Base-by-base conservation (phyloP, 345 rosid genomes). In the Syzygium oleosum region DNA sequence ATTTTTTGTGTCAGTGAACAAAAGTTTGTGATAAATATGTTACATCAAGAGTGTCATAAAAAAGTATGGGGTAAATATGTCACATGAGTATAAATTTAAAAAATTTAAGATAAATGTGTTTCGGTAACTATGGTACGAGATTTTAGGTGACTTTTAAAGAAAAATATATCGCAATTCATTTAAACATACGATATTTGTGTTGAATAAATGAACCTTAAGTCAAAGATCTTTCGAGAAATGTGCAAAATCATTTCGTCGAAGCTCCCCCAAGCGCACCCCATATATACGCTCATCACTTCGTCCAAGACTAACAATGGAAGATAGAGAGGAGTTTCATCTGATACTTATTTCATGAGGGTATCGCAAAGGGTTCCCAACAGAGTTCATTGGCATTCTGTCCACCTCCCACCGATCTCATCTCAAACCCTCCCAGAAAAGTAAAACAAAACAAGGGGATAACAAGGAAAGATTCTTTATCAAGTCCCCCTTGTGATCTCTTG, bases 371-470 rank as follows among this genome's bases (percentile, higher is more conserved):
- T 89, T 91, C 88, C 98, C 92, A 89, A 90, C 97, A 91, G 98
- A 93, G 94, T 90, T 94, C 88, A 91, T 97, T 97, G 99, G 99
- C 99, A 97, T 97, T 97, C 99, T 97, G 99, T 97, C 98, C 99
- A 96, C 99, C 99, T 97, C 99, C 96, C 80, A 68, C 41, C 9
- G 51, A 21, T 49, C 52, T 73, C 80, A 38, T 41, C 49, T 73
- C 25, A 34, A 3, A 41, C 19, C 4, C 25, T 41, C 23, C 49
- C 49, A 3, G 15, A 56, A 4, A 85, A 29, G 2, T 10, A 31
- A 34, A 52, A 31, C 9, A 7, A 11, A 84, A 29, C 21, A 55
- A 29, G 43, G 61, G 46, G 10, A 52, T 25, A n/a, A 84, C 31
- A 34, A 84, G 52, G 58, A 49, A 84, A 52, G 85, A 84, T 49